phyloP scores from a whole-genome alignment of 2,329 filamentous ascomycete species.

The Xylaria sp. region DNA sequence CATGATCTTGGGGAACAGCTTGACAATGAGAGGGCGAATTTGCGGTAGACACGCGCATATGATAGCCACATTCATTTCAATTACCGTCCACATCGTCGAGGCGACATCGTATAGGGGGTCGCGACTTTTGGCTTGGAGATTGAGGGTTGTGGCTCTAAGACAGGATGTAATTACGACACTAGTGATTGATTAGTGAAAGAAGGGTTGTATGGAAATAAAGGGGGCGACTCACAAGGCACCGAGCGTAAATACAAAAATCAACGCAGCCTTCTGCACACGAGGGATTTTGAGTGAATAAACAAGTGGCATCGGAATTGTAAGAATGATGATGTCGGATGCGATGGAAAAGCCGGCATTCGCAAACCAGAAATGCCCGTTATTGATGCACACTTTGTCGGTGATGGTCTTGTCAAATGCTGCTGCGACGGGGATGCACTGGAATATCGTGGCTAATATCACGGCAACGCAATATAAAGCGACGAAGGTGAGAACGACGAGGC shows the following conservation, averaged over 20 bases:
- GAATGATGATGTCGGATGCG: conserved; percentile 55
- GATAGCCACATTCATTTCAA: conserved; percentile 54
- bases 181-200: neutral
- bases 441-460: conserved; percentile 47
- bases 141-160: conserved; percentile 55
- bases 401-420: conserved; percentile 48
- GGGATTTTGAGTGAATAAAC: conserved; percentile 55
- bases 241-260: conserved; percentile 56
- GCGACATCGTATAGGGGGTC: conserved; percentile 50
- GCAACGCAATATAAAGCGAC: conserved; percentile 47
- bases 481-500: conserved; percentile 41
- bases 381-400: conserved; percentile 48
- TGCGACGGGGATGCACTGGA: conserved; percentile 49
- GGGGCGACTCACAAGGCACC: conserved; percentile 54
- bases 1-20: conserved; percentile 47
- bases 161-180: conserved; percentile 51
- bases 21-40: conserved; percentile 48
- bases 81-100: conserved; percentile 53
- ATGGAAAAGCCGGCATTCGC: conserved; percentile 57
- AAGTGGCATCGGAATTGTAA: conserved; percentile 55
- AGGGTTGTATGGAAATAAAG: neutral
- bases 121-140: conserved; percentile 47
- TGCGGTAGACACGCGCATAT: conserved; percentile 53
- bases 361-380: conserved; percentile 56
- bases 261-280: conserved; percentile 52